Evolutionary conservation across 805 yeast genomes (phyloP), one percentile per base, ranked within the genome.

Genomic region (Candida insectalens): DNA sequence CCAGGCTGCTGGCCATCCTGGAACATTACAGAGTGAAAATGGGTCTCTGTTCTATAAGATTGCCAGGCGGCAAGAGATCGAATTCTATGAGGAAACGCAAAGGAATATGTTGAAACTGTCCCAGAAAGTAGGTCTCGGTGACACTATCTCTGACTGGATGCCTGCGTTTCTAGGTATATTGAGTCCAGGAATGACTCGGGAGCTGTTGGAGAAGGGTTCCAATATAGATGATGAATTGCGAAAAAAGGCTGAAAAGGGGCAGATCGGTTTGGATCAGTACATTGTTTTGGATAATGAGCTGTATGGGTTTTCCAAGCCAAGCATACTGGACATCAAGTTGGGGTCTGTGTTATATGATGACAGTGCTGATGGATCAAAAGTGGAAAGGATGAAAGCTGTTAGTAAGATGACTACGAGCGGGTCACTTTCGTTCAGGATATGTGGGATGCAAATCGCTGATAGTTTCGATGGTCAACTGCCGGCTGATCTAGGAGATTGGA

Each of bases 1-100:
- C 49, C 81, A 77, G 56, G 97, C 92, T 3, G 97, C 96, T 0
- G 98, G 98, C 5, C 98, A 89, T 49, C 83, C 67, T 5, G 97
- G 95, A 0, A 71, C 81, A 3, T 45, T 84, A 35, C 69, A 72
- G 8, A 75, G 75, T 41, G 67, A 54, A 5, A 71, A 70, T 27
- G 94, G 87, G 0, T 57, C 72, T 6, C 59, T 89, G 12, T 80
- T 88, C 43, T 71, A 83, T 36, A 89, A 92, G 54, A 77, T 78
- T 0, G 64, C 88, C 0, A 51, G 59, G 0, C 55, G 55, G 18
- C 74, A 72, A 43, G 98, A 89, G 55, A 55, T 81, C 19, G 76
- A 71, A n/a, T 92, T 92, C 55, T 89, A 92, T 50, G 59, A 65
- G 16, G 42, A 53, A 16, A 37, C 55, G 6, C 53, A 56, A 39